Conservation (phyloP, 2,329 filamentous ascomycete genomes). For the Diaporthe longicolla region DNA sequence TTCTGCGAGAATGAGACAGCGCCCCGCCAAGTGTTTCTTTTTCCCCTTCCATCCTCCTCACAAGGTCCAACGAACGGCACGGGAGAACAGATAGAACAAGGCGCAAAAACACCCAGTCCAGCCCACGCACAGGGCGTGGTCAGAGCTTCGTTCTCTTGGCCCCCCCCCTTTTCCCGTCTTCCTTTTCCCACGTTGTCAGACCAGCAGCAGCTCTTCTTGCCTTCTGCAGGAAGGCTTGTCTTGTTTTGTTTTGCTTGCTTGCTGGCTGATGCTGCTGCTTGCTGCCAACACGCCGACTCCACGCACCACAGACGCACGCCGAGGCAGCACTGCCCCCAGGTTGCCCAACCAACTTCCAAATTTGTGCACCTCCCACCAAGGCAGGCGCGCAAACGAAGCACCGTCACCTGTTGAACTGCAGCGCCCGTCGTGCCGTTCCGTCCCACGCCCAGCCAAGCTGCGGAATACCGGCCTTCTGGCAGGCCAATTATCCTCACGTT, state of each 20-base stretch:
- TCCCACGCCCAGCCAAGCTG: background rate
- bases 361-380: conserved; percentile 23
- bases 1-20: conserved; percentile 19
- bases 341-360: conserved; percentile 23
- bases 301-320: background rate
- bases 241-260: background rate
- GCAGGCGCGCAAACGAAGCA: conserved; percentile 24
- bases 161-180: conserved; percentile 17
- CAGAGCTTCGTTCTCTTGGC: conserved; percentile 30
- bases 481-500: background rate
- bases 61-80: conserved; percentile 15
- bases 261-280: too few relatives aligned
- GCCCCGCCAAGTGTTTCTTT: conserved; percentile 32
- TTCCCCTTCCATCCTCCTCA: background rate
- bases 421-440: background rate
- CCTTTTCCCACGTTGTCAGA: background rate
- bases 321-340: conserved; percentile 13
- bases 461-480: background rate
- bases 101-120: conserved; percentile 23
- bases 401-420: conserved; percentile 13
- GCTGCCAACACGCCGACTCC: conserved; percentile 5
- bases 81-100: conserved; percentile 13
- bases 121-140: conserved; percentile 21
- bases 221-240: conserved; percentile 8
- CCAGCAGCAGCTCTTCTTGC: background rate